phyloP scores from a whole-genome alignment of 73 alveolate genomes.

The Tetrahymena malaccensis region DNA sequence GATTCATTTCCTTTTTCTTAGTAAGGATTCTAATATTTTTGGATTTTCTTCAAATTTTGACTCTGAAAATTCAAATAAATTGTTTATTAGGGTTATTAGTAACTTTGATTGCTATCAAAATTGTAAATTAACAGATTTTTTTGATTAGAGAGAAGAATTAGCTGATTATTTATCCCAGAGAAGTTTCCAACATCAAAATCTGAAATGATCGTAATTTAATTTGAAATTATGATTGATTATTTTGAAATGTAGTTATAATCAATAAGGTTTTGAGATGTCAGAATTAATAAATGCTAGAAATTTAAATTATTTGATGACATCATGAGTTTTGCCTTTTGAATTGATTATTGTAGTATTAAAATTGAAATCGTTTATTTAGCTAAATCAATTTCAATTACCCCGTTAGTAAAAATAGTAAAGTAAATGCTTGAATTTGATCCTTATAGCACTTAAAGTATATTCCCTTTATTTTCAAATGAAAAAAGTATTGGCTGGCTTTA shows the following conservation, averaged over 20 bases:
- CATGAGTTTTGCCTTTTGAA: not conserved
- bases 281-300: not conserved
- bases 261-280: not conserved
- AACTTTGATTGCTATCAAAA: not conserved
- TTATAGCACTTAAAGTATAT: too few relatives aligned
- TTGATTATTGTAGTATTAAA: not conserved
- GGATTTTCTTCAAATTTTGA: not conserved
- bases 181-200: not conserved
- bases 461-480: not conserved
- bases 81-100: not conserved
- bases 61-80: not conserved
- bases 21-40: too few relatives aligned
- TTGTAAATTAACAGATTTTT: too few relatives aligned
- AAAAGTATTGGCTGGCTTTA: not conserved
- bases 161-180: not conserved
- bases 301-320: too few relatives aligned
- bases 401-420: not conserved
- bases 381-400: not conserved
- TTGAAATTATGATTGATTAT: not conserved
- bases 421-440: not conserved
- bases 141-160: not conserved
- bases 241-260: not conserved
- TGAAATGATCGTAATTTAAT: not conserved
- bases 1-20: not conserved
- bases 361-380: not conserved